Base-by-base conservation (phyloP, 495 filamentous ascomycete genomes). In the Bombardia bombarda region DNA sequence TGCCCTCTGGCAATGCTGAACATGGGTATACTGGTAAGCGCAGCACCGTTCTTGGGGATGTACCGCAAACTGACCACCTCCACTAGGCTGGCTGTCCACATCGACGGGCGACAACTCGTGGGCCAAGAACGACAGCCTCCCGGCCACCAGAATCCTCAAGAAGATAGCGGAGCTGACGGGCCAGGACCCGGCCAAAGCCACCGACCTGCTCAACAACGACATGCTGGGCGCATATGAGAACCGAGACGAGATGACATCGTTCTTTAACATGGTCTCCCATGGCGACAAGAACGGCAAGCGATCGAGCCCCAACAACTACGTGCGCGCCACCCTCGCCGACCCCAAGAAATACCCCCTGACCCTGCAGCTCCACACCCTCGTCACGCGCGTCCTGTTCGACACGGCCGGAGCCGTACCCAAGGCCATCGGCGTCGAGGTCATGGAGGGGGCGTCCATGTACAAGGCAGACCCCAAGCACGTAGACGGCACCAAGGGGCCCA, bases 211-310 rank as follows among this genome's bases (percentile, higher is more conserved):
- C 16, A 50, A 56, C 42, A 43, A 51, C 24, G 72, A 76, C 46
- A 61, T 70, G 40, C 67, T 70, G 43, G 60, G 46, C 2, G 50
- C 50, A 5, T 52, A 61, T 31, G 39, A 57, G 16, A 54, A 62
- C 25, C 47, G 60, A 18, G 68, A 73, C 43, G 55, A 66, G 24
- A 47, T 49, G 14, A 56, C 54, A 0, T 67, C 66, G 22, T 64
- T 71, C 40, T 72, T 67, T 52, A 68, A 63, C 36, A 61, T 72
- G 43, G 63, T 59, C 3, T 57, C 49, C 38, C 70, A 74, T 47
- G 53, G 60, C 12, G 58, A 60, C 43, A 55, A 35, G 28, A 53
- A 58, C 9, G 64, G 67, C 25, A 63, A 68, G 47, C 65, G 70
- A 22, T 56, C 49, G 32, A 61, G 60, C 33, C 58, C 66, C 20